A percentile compares a stretch with the other conserved stretches of the same genome.
These are phyloP conservation scores for Jamesozyma lodderae DNA, from an alignment of 805 yeast species.

Conservation along the genomic window DNA sequence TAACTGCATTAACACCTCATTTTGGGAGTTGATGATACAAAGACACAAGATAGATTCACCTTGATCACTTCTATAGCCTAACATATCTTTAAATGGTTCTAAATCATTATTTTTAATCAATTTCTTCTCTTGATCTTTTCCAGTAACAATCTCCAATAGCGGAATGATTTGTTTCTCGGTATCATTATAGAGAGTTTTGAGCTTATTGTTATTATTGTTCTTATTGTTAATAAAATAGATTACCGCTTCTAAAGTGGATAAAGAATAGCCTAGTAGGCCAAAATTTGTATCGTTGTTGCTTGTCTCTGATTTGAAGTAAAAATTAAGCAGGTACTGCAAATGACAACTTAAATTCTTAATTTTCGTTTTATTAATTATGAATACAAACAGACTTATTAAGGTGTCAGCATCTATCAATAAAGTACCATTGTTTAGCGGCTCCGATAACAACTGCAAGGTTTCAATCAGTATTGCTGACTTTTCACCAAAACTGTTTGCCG, in stretches of 20 bases:
- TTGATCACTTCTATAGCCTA: constrained; percentile 35
- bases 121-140: constrained; percentile 29
- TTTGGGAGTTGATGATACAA: constrained; percentile 44
- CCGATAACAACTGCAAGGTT: constrained; percentile 45
- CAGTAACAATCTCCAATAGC: constrained; percentile 15
- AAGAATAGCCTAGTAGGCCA: constrained; percentile 66
- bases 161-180: constrained; percentile 16
- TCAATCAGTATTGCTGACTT: constrained; percentile 43
- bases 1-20: constrained; percentile 38
- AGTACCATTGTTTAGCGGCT: constrained; percentile 11
- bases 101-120: not conserved
- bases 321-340: constrained; percentile 54
- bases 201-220: not conserved
- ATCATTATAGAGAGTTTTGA: not conserved
- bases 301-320: constrained; percentile 32
- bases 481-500: constrained; percentile 38
- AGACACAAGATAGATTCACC: constrained; percentile 70
- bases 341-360: constrained; percentile 54
- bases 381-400: constrained; percentile 57
- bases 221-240: constrained; percentile 36
- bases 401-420: constrained; percentile 68
- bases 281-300: constrained; percentile 32
- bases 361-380: constrained; percentile 59
- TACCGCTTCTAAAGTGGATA: constrained; percentile 81
- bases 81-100: constrained; percentile 10